Percentiles rank a stretch among this genome's conserved stretches.
phyloP scores from a whole-genome alignment of 163 green algal genomes.

The Scenedesmus sp. region DNA sequence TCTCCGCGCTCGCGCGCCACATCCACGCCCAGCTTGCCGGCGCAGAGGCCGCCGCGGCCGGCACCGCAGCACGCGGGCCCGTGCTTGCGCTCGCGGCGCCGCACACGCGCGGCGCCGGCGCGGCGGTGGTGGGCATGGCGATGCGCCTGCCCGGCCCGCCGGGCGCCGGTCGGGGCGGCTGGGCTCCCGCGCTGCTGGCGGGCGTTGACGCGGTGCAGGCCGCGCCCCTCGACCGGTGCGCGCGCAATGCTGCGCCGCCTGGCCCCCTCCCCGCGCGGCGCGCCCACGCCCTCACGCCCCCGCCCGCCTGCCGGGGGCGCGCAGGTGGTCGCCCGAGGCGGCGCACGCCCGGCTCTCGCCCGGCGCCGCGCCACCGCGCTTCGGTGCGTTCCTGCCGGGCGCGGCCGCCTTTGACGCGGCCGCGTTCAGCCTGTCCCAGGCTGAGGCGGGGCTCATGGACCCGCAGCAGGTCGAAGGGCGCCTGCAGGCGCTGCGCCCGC shows the following conservation, averaged over 20 bases:
- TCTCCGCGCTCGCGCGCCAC: slow-evolving; percentile 59
- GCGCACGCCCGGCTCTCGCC: not conserved
- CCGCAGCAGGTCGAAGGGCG: too few relatives aligned
- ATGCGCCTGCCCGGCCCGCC: not conserved
- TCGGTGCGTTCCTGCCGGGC: slow-evolving; percentile 69
- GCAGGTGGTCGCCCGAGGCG: slow-evolving; percentile 27
- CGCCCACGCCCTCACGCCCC: too few relatives aligned
- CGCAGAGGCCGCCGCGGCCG: not conserved
- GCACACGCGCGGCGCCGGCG: too few relatives aligned
- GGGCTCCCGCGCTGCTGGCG: not conserved
- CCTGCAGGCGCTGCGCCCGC: not conserved
- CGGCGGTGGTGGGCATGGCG: slow-evolving; percentile 4
- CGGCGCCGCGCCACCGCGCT: slow-evolving; percentile 32
- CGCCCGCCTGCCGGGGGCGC: not conserved
- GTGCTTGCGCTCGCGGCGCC: not conserved
- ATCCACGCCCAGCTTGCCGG: slow-evolving; percentile 48
- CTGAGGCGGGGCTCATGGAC: slow-evolving; percentile 83
- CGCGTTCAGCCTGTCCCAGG: slow-evolving; percentile 65
- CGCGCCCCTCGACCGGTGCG: slow-evolving; percentile 32
- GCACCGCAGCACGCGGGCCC: not conserved
- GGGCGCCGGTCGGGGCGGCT: too few relatives aligned
- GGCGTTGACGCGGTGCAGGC: not conserved
- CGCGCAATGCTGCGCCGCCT: too few relatives aligned
- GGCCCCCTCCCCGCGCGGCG: too few relatives aligned
- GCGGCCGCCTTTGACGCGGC: slow-evolving; percentile 75